Base-by-base conservation (phyloP, 805 yeast genomes). In the Tetrapisispora namnaoensis region DNA sequence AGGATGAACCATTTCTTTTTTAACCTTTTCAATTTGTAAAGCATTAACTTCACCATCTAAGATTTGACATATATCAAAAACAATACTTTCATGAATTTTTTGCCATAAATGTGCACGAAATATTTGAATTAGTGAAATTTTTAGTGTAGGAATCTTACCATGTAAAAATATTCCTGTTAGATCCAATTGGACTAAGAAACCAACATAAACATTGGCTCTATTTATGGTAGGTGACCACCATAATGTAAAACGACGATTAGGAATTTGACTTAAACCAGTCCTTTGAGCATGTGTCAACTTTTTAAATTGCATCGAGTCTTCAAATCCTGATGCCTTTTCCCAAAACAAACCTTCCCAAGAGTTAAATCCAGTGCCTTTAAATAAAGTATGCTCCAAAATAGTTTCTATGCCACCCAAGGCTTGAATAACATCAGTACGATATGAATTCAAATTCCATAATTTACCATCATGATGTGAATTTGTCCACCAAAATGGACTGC, bases 181-280 rank as follows among this genome's bases (percentile, higher is more conserved):
- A 67, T 93, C 99, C 42, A 93, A 73, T 64, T 93, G 99, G 28
- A 93, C 99, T 60, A 90, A 73, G 70, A 93, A 93, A 27, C 99
- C 99, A 49, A 93, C 97, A 62, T 93, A 93, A 24, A 93, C 98
- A 61, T 93, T 93, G 6, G 99, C 99, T 54, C 99, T 78, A 61
- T 93, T 93, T 58, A 93, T 93, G 0, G 99, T 93, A 6, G 99
- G 99, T 0, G 97, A 89, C 99, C 99, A 93, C 99, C 99, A 93
- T 30, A 93, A 70, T 0, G 99, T 93, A 63, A 93, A 93, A 42
- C 99, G 77, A 64, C 99, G 82, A 63, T 93, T 93, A 3, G 99
- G 99, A 60, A 93, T 91, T 69, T 93, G 99, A 61, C 95, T 86
- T 55, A 93, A 75, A 63, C 99, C 99, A 4, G 96, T 83, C 60